Evolutionary conservation across 495 filamentous ascomycete species (phyloP).

Genomic region (Pseudevernia furfuracea): DNA sequence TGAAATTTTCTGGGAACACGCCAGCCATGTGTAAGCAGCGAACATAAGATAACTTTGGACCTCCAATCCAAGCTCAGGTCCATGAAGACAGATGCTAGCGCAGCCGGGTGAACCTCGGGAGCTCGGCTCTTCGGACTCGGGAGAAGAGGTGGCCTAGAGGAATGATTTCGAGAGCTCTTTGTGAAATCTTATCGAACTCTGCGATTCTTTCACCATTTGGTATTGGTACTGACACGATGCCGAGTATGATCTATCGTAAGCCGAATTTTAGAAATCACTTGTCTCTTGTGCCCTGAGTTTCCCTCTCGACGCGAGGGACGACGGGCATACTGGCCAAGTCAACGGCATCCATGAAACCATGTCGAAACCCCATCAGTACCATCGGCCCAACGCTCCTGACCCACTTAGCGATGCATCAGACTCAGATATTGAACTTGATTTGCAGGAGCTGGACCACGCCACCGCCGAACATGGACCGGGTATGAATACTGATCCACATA

Average conservation of each 20-base stretch:
- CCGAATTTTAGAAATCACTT: background rate
- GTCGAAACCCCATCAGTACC: constrained; percentile 32
- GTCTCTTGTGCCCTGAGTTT: background rate
- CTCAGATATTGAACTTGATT: constrained; percentile 57
- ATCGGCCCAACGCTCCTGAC: constrained; percentile 44
- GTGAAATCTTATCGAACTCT: background rate
- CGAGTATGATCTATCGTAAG: background rate
- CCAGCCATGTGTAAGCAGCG: background rate
- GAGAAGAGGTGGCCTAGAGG: background rate
- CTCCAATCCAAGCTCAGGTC: background rate
- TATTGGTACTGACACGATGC: background rate
- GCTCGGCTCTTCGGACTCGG: background rate
- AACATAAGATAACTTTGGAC: background rate
- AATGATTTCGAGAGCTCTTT: background rate
- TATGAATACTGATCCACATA: constrained; percentile 33
- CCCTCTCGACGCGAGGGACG: background rate
- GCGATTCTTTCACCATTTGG: no score
- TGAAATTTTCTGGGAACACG: background rate
- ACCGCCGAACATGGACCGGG: constrained; percentile 32
- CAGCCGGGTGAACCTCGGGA: background rate
- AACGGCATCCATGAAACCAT: constrained; percentile 21
- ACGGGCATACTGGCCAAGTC: background rate
- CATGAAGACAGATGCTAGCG: constrained; percentile 1
- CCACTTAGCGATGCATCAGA: constrained; percentile 48
- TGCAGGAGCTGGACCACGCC: constrained; percentile 63